Evolutionary conservation across 805 yeast genomes (phyloP).

Genomic region (Candida jianshihensis): DNA sequence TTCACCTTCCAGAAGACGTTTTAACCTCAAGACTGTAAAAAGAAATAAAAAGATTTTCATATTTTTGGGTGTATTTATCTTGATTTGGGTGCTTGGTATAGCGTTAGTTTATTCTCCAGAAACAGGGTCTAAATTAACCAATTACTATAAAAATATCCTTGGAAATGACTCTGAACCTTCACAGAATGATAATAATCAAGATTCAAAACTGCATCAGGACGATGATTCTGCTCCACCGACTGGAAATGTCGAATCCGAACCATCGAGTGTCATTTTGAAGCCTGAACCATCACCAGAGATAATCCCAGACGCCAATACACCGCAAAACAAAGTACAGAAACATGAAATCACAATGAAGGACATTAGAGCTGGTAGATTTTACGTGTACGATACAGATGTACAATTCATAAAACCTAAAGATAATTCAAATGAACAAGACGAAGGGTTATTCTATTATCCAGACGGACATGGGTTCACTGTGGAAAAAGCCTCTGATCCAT

Average conservation of each 20-base stretch:
- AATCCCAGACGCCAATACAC: no score
- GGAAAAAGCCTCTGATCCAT: conserved; percentile 10
- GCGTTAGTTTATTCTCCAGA: conserved; percentile 7
- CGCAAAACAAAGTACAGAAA: not conserved
- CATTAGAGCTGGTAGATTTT: conserved; percentile 13
- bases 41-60: conserved; percentile 12
- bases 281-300: no score
- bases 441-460: conserved; percentile 16
- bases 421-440: conserved; percentile 8
- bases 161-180: conserved; percentile 3
- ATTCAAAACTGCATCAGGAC: not conserved
- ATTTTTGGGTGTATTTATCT: conserved; percentile 4
- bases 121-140: conserved; percentile 10
- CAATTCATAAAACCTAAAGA: conserved; percentile 14
- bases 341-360: conserved; percentile 13
- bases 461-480: conserved; percentile 8
- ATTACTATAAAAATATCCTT: conserved; percentile 16
- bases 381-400: conserved; percentile 7
- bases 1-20: not conserved
- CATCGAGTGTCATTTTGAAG: no score
- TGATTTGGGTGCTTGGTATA: conserved; percentile 15
- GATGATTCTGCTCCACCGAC: no score
- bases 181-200: conserved; percentile 2
- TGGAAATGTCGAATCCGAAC: no score
- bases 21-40: conserved; percentile 1